Evolutionary conservation across 768 basidiomycete species (phyloP), one percentile per base, ranked within the genome.

Genomic region (Cystobasidiopsis lactophilus): DNA sequence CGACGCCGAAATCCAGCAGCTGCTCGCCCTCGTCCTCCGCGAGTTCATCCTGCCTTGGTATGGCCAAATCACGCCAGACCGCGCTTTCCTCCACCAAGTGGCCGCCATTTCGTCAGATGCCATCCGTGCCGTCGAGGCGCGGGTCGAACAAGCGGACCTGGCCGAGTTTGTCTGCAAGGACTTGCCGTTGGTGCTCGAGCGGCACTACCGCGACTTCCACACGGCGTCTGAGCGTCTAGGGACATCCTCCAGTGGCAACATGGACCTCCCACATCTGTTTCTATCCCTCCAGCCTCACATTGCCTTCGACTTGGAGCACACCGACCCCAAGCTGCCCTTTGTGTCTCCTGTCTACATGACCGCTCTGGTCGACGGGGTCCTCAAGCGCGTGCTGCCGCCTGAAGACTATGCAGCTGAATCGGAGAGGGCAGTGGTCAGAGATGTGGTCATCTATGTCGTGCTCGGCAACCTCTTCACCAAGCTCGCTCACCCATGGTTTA

Each of bases 401-500:
- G 77, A 83, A 54, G 85, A 93, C 62, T 85, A 78, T 64, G 73
- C 74, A 10, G 75, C 85, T 18, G 77, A 82, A 47, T 66, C 77
- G 0, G 83, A 93, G 68, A 75, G 84, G n/a, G 72, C 75, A 55
- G 80, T 95, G 54, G 68, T 83, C 39, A 77, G 85, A 53, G 91
- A 96, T 68, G 69, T 93, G 37, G 61, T 91, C 29, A 74, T 85
- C 61, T 80, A 82, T 59, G 71, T 83, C 23, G 68, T 95, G 5
- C 68, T 86, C 56, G 73, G 74, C 45, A 64, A 59, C 18, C 58
- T 70, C 3, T 64, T 68, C 24, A 78, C 78, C 29, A 77, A 75
- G 58, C 64, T 91, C 48, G 74, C 77, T 5, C 80, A 93, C 64
- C 81, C 83, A 0, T 95, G 89, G 86, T 95, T 93, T 65, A 74